These are phyloP conservation scores for Pseudogymnoascus sp. DNA, from an alignment of 2,329 filamentous ascomycete species.

Conservation along the genomic window DNA sequence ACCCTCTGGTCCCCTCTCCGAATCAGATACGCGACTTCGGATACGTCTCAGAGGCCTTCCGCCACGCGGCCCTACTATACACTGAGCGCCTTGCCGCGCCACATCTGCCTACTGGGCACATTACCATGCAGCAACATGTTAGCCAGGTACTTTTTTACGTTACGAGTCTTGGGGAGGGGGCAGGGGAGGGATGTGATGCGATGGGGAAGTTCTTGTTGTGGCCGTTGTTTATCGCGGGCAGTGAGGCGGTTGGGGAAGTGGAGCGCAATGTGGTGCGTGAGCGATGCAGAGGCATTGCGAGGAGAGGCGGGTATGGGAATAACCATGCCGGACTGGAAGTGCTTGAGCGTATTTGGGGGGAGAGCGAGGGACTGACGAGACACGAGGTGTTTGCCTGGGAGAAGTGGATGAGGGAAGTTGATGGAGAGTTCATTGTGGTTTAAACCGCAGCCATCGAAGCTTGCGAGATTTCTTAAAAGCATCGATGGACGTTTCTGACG, in stretches of 20 bases:
- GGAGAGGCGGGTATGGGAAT: conserved; percentile 86
- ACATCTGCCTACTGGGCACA: conserved; percentile 59
- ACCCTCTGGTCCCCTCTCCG: conserved; percentile 37
- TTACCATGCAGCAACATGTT: conserved; percentile 76
- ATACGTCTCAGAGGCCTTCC: conserved; percentile 83
- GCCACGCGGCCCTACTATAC: conserved; percentile 81
- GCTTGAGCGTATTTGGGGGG: conserved; percentile 71
- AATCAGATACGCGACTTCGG: conserved; percentile 64
- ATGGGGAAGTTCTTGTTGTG: conserved; percentile 72
- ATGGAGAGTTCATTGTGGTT: conserved; percentile 6
- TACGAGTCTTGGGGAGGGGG: conserved; percentile 62
- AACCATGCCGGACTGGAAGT: conserved; percentile 81
- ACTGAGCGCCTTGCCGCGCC: conserved; percentile 80
- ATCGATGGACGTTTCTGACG: background rate
- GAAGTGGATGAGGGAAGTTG: conserved; percentile 6
- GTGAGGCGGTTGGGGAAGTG: conserved; percentile 74
- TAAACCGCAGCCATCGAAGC: background rate
- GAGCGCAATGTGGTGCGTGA: conserved; percentile 72
- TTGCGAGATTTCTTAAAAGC: background rate
- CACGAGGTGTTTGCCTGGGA: conserved; percentile 1
- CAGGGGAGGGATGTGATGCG: conserved; percentile 37
- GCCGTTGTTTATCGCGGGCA: conserved; percentile 85
- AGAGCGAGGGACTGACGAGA: conserved; percentile 16
- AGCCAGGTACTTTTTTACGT: conserved; percentile 77
- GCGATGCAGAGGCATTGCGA: conserved; percentile 78